Evolutionary conservation across 176 grass and related monocot species (phyloP).

Genomic region (Lolium multiflorum): DNA sequence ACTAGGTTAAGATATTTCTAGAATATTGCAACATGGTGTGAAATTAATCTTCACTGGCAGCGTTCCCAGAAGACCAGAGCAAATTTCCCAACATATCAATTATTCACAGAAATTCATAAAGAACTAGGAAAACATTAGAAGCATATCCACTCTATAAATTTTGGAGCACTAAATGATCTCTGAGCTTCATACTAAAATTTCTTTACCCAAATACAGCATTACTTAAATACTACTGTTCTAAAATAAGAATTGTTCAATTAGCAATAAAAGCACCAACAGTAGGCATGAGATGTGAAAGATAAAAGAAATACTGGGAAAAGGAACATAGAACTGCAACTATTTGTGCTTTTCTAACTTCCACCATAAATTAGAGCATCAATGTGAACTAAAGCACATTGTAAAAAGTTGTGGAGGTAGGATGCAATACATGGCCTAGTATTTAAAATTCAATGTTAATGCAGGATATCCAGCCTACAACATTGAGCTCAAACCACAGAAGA

Average conservation of each 20-base stretch:
- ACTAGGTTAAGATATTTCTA: conserved; percentile 10
- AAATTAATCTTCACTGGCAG: not conserved
- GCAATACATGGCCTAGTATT: conserved; percentile 1
- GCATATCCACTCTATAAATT: not conserved
- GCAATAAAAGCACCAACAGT: conserved; percentile 10
- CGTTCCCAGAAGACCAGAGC: not conserved
- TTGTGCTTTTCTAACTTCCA: not conserved
- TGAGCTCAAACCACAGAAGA: conserved; percentile 23
- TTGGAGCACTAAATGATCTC: not conserved
- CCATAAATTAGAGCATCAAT: conserved; percentile 25
- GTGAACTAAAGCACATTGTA: not conserved
- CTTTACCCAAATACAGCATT: not conserved
- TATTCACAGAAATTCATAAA: not conserved
- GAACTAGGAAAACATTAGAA: not conserved
- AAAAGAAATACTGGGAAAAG: not conserved
- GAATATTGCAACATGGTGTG: not conserved
- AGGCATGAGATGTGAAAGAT: not conserved
- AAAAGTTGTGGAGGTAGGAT: not conserved
- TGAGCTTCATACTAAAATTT: not conserved
- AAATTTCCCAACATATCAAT: not conserved
- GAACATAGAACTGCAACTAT: not conserved
- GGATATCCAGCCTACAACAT: conserved; percentile 33
- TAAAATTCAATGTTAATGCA: not conserved
- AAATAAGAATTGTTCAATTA: not conserved
- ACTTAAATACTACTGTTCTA: not conserved